Evolutionary conservation across 2,329 filamentous ascomycete genomes (phyloP).

Genomic region (Penicillium sp.): DNA sequence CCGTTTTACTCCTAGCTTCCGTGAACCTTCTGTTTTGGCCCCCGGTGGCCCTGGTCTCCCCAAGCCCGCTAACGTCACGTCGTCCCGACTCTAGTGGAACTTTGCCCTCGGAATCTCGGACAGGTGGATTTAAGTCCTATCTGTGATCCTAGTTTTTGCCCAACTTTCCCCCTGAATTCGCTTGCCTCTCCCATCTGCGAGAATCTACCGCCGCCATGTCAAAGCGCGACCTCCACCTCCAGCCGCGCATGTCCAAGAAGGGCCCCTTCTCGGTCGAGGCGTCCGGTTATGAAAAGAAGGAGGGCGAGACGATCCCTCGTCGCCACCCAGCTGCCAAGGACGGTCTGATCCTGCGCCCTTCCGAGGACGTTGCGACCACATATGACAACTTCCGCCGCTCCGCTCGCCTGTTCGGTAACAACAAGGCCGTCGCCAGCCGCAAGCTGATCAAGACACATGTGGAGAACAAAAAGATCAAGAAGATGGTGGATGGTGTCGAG

Average conservation of each 20-base stretch:
- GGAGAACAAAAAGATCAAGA: slow-evolving; percentile 88
- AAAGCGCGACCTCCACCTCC: slow-evolving; percentile 33
- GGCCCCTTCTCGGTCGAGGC: slow-evolving; percentile 75
- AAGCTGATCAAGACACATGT: slow-evolving; percentile 75
- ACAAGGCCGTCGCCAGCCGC: slow-evolving; percentile 69
- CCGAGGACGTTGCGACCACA: slow-evolving; percentile 71
- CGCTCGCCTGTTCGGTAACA: slow-evolving; percentile 63
- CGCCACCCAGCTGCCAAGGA: slow-evolving; percentile 72
- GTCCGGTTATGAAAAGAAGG: slow-evolving; percentile 65
- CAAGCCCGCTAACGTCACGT: slow-evolving; percentile 10
- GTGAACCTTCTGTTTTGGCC: not conserved
- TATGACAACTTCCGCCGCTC: slow-evolving; percentile 76
- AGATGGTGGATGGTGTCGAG: slow-evolving; percentile 79
- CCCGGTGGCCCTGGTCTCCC: not conserved
- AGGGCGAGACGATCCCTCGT: slow-evolving; percentile 82
- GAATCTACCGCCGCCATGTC: slow-evolving; percentile 32
- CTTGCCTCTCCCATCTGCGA: slow-evolving; percentile 7
- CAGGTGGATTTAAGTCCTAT: not conserved
- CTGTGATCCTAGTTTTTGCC: slow-evolving; percentile 1
- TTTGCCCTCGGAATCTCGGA: slow-evolving; percentile 11
- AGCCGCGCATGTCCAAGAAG: slow-evolving; percentile 62
- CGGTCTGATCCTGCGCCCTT: slow-evolving; percentile 65
- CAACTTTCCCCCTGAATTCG: not conserved
- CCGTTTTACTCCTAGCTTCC: not conserved
- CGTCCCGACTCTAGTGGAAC: slow-evolving; percentile 15